A percentile compares a stretch with the other conserved stretches of the same genome.
Conservation (phyloP, 768 basidiomycete species). For the Termitomyces eurrhizus region DNA sequence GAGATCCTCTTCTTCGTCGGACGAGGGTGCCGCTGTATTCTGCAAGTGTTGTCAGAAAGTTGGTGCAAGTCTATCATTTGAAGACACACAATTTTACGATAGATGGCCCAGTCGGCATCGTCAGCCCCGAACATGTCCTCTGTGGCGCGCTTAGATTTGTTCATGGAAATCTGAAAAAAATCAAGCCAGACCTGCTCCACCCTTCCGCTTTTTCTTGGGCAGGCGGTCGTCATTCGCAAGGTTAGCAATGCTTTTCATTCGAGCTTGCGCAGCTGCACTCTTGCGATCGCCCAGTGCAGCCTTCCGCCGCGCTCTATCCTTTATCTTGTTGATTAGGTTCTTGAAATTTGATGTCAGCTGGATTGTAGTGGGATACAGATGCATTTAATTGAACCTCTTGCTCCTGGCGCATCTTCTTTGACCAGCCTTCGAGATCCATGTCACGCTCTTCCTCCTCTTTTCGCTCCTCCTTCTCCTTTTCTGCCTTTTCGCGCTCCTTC, state of each 20-base stretch:
- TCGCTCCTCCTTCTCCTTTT: slow-evolving; percentile 66
- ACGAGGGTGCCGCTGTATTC: slow-evolving; percentile 71
- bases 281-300: slow-evolving; percentile 88
- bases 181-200: slow-evolving; percentile 57
- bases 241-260: slow-evolving; percentile 95
- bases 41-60: slow-evolving; percentile 20
- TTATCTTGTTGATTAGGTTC: slow-evolving; percentile 81
- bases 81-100: slow-evolving; percentile 84
- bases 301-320: slow-evolving; percentile 73
- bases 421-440: slow-evolving; percentile 71
- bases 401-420: slow-evolving; percentile 63
- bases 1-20: slow-evolving; percentile 89
- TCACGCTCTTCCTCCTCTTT: slow-evolving; percentile 75
- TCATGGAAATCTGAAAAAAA: not conserved
- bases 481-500: slow-evolving; percentile 81
- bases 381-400: slow-evolving; percentile 58
- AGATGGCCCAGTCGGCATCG: slow-evolving; percentile 97
- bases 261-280: slow-evolving; percentile 89
- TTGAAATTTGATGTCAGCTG: slow-evolving; percentile 24
- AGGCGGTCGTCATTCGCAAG: slow-evolving; percentile 85
- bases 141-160: slow-evolving; percentile 22
- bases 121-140: slow-evolving; percentile 94
- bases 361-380: not conserved
- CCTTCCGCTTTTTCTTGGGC: slow-evolving; percentile 83
- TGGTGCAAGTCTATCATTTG: not conserved